phyloP scores from a whole-genome alignment of 164 flowering plant species.

The Litsea cubeba region DNA sequence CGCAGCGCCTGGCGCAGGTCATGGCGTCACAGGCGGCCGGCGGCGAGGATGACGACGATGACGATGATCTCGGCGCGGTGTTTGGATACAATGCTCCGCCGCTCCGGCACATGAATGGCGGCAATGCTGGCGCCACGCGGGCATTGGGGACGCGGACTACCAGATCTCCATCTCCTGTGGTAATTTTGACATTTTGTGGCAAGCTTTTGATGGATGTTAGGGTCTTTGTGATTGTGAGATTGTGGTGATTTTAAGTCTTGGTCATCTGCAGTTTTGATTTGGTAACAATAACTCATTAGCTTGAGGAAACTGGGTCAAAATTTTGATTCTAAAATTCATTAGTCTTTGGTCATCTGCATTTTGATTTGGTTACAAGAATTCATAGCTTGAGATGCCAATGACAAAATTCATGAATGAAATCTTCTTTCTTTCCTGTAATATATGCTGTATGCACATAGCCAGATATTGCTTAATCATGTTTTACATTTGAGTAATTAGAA shows the following conservation, averaged over 20 bases:
- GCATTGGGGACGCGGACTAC: neutral
- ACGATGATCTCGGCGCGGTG: neutral
- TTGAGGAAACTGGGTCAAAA: no score
- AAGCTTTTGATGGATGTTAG: neutral
- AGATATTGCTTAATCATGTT: neutral
- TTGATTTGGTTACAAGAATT: no score
- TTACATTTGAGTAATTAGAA: neutral
- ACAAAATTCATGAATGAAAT: no score
- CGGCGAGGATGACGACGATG: neutral
- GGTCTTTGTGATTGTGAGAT: neutral
- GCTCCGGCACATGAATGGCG: neutral
- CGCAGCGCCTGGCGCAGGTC: neutral
- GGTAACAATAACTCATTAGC: no score
- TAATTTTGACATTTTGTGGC: neutral
- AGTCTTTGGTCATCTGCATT: no score
- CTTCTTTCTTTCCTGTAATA: no score
- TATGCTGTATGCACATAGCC: neutral
- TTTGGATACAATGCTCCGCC: neutral
- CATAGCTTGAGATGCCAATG: no score
- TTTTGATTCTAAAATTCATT: no score
- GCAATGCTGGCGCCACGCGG: neutral
- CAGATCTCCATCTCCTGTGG: neutral
- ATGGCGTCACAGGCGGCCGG: slow-evolving; percentile 1
- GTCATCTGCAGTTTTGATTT: no score
- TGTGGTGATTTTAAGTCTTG: no score